Evolutionary conservation across 2,329 filamentous ascomycete genomes (phyloP).

Genomic region (Colletotrichum sansevieriae): DNA sequence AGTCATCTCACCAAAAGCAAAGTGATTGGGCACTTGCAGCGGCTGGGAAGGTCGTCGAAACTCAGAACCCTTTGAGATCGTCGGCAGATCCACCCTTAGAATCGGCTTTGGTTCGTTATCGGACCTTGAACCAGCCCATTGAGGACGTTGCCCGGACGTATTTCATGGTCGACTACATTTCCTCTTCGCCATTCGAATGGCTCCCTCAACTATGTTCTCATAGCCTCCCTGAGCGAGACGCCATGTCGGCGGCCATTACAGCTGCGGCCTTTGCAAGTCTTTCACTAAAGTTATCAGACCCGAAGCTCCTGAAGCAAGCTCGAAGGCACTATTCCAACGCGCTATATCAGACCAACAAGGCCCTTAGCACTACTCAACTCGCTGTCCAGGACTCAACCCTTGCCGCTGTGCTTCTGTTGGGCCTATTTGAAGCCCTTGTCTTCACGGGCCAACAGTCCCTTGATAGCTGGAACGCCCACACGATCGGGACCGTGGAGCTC

Average conservation of each 20-base stretch:
- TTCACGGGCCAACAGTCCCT: constrained; percentile 44
- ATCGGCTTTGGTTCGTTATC: constrained; percentile 25
- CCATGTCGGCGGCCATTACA: constrained; percentile 43
- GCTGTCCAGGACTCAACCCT: constrained; percentile 46
- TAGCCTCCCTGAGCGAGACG: constrained; percentile 33
- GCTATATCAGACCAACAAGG: constrained; percentile 27
- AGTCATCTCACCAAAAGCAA: not conserved
- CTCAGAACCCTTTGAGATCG: not conserved
- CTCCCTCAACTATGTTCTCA: constrained; percentile 42
- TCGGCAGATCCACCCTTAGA: constrained; percentile 10
- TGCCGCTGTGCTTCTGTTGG: constrained; percentile 47
- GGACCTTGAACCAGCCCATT: constrained; percentile 22
- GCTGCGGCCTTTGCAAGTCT: constrained; percentile 46
- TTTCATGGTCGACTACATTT: constrained; percentile 47
- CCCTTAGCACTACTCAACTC: constrained; percentile 39
- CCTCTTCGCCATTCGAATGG: constrained; percentile 46
- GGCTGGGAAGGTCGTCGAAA: not conserved
- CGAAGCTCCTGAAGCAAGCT: constrained; percentile 41
- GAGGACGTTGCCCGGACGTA: constrained; percentile 42
- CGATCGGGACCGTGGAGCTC: constrained; percentile 46
- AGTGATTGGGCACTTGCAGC: not conserved
- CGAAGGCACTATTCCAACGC: constrained; percentile 44
- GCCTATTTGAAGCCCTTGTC: constrained; percentile 47
- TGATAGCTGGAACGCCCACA: constrained; percentile 47
- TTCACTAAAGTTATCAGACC: constrained; percentile 39